phyloP scores from a whole-genome alignment of 495 filamentous ascomycete species.

The Xanthoparmelia taractica region DNA sequence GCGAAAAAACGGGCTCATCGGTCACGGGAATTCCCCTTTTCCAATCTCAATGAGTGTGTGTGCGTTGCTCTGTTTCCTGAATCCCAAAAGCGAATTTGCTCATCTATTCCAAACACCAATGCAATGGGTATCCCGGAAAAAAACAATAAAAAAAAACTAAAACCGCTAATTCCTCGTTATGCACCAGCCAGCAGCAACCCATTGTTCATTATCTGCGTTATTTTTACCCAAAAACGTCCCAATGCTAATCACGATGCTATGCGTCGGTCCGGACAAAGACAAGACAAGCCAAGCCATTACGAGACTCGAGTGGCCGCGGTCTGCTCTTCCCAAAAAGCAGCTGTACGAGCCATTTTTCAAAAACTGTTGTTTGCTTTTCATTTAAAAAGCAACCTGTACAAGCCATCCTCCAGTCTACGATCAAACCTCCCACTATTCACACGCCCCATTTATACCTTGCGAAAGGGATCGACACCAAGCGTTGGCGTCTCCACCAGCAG shows the following conservation, averaged over 20 bases:
- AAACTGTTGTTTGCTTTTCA: too few species aligned
- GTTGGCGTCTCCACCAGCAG: constrained; percentile 78
- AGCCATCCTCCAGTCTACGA: not conserved
- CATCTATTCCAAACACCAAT: not conserved
- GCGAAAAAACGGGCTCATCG: not conserved
- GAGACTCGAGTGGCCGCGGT: not conserved
- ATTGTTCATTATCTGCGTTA: not conserved
- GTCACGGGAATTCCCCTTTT: too few species aligned
- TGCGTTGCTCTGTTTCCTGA: too few species aligned
- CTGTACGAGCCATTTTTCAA: not conserved
- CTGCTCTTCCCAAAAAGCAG: not conserved
- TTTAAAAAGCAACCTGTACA: not conserved
- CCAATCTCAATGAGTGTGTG: too few species aligned
- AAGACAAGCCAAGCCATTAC: not conserved
- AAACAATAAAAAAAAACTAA: too few species aligned
- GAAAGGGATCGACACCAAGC: constrained; percentile 77
- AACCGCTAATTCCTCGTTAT: not conserved
- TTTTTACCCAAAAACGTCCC: not conserved
- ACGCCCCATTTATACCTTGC: constrained; percentile 40
- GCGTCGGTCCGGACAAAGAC: not conserved
- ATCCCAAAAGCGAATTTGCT: too few species aligned
- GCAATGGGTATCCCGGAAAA: not conserved
- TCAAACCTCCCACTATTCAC: not conserved
- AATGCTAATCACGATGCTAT: not conserved
- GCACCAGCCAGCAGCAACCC: not conserved